These are phyloP conservation scores for Skeletonema potamos DNA, from an alignment of 108 stramenopile genomes.

Conservation along the genomic window DNA sequence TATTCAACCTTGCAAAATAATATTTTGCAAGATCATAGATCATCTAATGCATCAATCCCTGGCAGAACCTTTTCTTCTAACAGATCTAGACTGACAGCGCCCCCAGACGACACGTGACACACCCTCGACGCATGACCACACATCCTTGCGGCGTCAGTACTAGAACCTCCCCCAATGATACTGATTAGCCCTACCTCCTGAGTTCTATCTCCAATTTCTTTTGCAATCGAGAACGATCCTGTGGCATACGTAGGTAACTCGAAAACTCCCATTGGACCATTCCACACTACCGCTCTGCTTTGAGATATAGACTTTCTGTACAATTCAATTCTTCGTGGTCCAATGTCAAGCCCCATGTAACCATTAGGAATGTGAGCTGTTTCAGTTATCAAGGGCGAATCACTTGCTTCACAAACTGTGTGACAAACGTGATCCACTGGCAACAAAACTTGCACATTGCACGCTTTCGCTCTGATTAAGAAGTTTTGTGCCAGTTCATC, in stretches of 20 bases:
- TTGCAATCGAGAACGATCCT: constrained; percentile 86
- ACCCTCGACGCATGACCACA: constrained; percentile 83
- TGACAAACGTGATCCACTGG: constrained; percentile 91
- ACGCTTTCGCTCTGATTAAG: constrained; percentile 60
- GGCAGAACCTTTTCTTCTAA: constrained; percentile 92
- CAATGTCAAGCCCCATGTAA: constrained; percentile 98
- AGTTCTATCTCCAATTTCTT: constrained; percentile 87
- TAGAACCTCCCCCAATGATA: constrained; percentile 97
- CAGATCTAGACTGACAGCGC: constrained; percentile 94
- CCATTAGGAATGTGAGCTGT: constrained; percentile 81
- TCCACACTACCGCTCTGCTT: constrained; percentile 89
- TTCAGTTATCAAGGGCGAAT: constrained; percentile 62
- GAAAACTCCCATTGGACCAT: constrained; percentile 98
- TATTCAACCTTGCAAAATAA: background rate
- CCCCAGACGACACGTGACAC: constrained; percentile 91
- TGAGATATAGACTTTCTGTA: constrained; percentile 62
- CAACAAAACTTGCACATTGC: constrained; percentile 75
- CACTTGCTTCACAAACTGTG: constrained; percentile 71
- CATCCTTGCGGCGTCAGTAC: constrained; percentile 87
- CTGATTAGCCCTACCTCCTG: constrained; percentile 73
- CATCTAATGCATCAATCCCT: constrained; percentile 88
- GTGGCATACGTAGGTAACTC: constrained; percentile 89
- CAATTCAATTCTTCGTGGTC: constrained; percentile 77
- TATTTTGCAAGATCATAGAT: constrained; percentile 42
- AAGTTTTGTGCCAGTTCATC: constrained; percentile 87